Evolutionary conservation across 1,284 basidiomycete species (phyloP).

Genomic region (Malassezia nana): DNA sequence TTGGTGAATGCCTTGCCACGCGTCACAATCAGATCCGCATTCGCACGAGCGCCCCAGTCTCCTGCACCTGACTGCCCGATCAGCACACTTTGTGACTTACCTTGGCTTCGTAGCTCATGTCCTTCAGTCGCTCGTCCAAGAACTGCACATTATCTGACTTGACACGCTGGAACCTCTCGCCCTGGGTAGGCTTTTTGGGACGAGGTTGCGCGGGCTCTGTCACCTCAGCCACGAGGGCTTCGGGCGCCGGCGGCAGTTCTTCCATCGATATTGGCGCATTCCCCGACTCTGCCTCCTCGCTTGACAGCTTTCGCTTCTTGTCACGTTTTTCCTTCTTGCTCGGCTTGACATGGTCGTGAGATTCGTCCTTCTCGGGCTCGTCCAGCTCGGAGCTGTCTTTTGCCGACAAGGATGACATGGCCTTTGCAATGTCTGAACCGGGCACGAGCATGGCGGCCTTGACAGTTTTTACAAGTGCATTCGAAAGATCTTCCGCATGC

Average conservation of each 20-base stretch:
- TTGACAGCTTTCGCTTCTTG: background rate
- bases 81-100: background rate
- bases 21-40: constrained; percentile 79
- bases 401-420: background rate
- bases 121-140: constrained; percentile 57
- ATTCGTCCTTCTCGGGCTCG: background rate
- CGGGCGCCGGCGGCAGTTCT: background rate
- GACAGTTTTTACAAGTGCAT: constrained; percentile 12
- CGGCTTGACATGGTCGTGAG: background rate
- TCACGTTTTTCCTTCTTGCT: background rate
- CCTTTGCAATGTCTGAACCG: background rate
- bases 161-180: constrained; percentile 63
- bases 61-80: constrained; percentile 55
- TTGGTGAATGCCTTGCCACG: constrained; percentile 89
- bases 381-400: too few relatives aligned
- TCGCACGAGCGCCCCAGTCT: constrained; percentile 81
- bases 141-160: constrained; percentile 59
- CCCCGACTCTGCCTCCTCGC: background rate
- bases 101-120: constrained; percentile 74
- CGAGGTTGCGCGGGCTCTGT: background rate
- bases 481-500: constrained; percentile 4
- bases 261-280: background rate
- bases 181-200: background rate
- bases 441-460: background rate
- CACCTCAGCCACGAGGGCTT: background rate